A percentile compares a stretch with the other conserved stretches of the same genome.
Evolutionary conservation across 495 filamentous ascomycete species (phyloP).

Genomic region (Penicillium chermesinum): DNA sequence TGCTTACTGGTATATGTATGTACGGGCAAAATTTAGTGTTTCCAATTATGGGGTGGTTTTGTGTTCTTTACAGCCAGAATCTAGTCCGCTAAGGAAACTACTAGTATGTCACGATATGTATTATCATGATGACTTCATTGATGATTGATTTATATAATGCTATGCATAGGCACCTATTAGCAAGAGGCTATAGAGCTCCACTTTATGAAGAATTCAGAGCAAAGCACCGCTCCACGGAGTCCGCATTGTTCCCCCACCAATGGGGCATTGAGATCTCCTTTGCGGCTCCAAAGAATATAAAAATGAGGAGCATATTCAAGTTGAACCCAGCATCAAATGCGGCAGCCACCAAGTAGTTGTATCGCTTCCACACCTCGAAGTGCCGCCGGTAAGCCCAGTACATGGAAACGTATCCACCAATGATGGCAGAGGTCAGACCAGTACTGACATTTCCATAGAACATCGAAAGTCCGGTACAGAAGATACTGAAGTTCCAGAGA

Average conservation of each 20-base stretch:
- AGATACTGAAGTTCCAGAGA: conserved; percentile 54
- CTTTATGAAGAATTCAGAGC: conserved; percentile 17
- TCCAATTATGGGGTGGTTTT: too few relatives aligned
- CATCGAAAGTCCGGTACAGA: conserved; percentile 33
- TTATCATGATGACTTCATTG: too few relatives aligned
- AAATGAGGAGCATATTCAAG: conserved; percentile 51
- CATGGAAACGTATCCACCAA: conserved; percentile 54
- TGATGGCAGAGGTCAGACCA: conserved; percentile 50
- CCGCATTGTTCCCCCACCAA: conserved; percentile 52
- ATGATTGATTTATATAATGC: too few relatives aligned
- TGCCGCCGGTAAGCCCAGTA: conserved; percentile 46
- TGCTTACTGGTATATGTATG: too few relatives aligned
- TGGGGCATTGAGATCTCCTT: conserved; percentile 50
- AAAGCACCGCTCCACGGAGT: conserved; percentile 34
- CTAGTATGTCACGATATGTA: too few relatives aligned
- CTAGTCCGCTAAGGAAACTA: too few relatives aligned
- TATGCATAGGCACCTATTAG: too few relatives aligned
- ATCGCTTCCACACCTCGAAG: conserved; percentile 52
- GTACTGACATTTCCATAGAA: conserved; percentile 44
- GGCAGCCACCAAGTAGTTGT: conserved; percentile 52
- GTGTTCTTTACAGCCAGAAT: too few relatives aligned
- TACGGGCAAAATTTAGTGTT: too few relatives aligned
- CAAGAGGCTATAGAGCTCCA: too few relatives aligned
- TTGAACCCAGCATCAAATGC: conserved; percentile 57
- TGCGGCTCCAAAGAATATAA: conserved; percentile 49